These are phyloP conservation scores for Trametes sanguinea DNA, from an alignment of 768 basidiomycete genomes.

Conservation along the genomic window DNA sequence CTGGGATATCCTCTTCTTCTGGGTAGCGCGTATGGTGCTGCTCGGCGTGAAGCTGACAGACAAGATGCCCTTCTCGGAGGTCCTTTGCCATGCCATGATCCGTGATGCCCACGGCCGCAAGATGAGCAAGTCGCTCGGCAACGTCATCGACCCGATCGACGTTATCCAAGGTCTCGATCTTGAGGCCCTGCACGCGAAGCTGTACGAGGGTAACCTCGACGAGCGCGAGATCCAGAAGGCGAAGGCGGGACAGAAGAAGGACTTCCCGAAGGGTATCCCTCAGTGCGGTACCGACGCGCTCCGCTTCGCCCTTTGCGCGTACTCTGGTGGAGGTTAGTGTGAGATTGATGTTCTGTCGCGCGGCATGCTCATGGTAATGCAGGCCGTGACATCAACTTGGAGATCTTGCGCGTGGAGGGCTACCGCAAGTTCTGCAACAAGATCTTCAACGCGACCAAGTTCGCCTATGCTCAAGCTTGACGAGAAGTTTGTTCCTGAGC, in stretches of 20 bases:
- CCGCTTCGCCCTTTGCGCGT: constrained; percentile 92
- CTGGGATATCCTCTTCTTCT: constrained; percentile 99
- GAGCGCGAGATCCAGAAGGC: constrained; percentile 92
- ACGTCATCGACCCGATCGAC: constrained; percentile 96
- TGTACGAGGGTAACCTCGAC: constrained; percentile 90
- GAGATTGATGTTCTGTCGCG: too few species aligned
- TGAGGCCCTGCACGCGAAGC: constrained; percentile 79
- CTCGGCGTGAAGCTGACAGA: constrained; percentile 89
- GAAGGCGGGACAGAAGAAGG: constrained; percentile 94
- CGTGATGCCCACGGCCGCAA: constrained; percentile 98
- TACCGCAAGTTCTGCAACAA: constrained; percentile 99
- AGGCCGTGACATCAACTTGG: constrained; percentile 97
- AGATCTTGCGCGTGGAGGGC: constrained; percentile 93
- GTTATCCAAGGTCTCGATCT: constrained; percentile 85
- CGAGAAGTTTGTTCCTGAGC: constrained; percentile 74
- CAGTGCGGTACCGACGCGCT: constrained; percentile 98
- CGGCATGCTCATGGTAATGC: too few species aligned
- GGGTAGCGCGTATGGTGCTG: constrained; percentile 98
- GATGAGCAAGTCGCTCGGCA: constrained; percentile 98
- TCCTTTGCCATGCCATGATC: constrained; percentile 98
- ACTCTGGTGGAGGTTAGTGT: constrained; percentile 77
- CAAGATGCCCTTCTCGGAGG: constrained; percentile 91
- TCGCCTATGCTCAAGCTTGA: constrained; percentile 99
- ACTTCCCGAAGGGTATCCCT: constrained; percentile 98
- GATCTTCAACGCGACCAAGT: constrained; percentile 98